Evolutionary conservation across 108 stramenopile species (phyloP), one percentile per base, ranked within the genome.

Genomic region (Epithemia pelagica): DNA sequence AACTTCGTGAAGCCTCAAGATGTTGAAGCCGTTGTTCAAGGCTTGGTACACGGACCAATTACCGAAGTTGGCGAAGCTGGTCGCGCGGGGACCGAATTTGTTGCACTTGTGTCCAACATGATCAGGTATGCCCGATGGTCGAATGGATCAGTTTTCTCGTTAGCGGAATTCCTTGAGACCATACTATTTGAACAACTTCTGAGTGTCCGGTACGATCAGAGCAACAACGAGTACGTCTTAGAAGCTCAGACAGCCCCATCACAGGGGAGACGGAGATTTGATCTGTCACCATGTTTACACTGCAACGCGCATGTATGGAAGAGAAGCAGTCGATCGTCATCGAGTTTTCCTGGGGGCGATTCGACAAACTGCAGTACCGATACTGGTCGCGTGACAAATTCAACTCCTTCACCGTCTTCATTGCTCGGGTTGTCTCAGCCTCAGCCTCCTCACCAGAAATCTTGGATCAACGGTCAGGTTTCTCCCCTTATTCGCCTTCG

Each of bases 401-500:
- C 59, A 28, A n/a, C n/a, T n/a, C n/a, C n/a, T n/a, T 19, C 26
- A 27, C 1, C 1, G 27, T 21, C 21, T 25, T 19, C 62, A 25
- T 2, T 32, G 2, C 2, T 63, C 33, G 62, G 31, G 32, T 30
- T 37, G 30, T 20, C 37, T 60, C 21, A 30, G 1, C 2, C 32
- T 21, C 32, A n/a, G 32, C 21, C 19, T 20, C n/a, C n/a, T n/a
- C n/a, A n/a, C n/a, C 30, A 63, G 32, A 63, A 31, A 2, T 65
- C 66, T 28, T 76, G 79, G 74, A 73, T 66, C 55, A 70, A 67
- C 29, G 82, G 85, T 20, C 91, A 89, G 65, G 78, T 89, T 1
- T 46, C 82, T 51, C 70, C 78, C 1, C 86, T 77, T 77, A 62
- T 71, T 37, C 72, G 81, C 30, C 28, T 62, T 24, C 78, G 88